Evolutionary conservation across 768 basidiomycete genomes (phyloP).

Genomic region (Leccinum subtestaceum): DNA sequence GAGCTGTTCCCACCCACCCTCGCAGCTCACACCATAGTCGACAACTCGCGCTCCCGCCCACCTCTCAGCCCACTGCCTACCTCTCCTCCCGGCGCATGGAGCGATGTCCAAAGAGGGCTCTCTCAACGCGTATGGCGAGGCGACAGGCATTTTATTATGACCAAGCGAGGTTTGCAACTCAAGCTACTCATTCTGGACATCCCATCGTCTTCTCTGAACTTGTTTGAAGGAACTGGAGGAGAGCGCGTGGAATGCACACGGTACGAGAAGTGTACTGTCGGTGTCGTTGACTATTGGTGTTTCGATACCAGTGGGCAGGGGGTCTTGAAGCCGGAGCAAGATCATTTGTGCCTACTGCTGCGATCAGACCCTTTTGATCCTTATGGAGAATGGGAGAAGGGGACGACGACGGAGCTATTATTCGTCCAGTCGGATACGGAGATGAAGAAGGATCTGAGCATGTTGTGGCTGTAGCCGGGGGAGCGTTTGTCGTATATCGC

Average conservation of each 20-base stretch:
- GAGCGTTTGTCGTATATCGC: too few species aligned
- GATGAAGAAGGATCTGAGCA: slow-evolving; percentile 12
- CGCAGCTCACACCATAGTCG: not conserved
- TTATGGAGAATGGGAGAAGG: slow-evolving; percentile 27
- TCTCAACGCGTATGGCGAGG: slow-evolving; percentile 21
- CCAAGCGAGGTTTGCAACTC: slow-evolving; percentile 32
- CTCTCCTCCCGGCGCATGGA: not conserved
- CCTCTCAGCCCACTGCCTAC: not conserved
- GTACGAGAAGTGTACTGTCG: slow-evolving; percentile 23
- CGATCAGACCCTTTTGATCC: slow-evolving; percentile 31
- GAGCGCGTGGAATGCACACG: slow-evolving; percentile 11
- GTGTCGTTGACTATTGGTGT: slow-evolving; percentile 33
- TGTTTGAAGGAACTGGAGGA: slow-evolving; percentile 18
- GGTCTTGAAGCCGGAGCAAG: slow-evolving; percentile 19
- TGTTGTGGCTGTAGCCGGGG: slow-evolving; percentile 24
- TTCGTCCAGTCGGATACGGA: slow-evolving; percentile 22
- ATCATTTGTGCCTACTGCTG: slow-evolving; percentile 30
- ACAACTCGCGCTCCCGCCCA: too few species aligned
- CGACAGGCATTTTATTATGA: slow-evolving; percentile 30
- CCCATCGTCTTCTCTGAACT: slow-evolving; percentile 13
- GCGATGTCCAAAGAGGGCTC: not conserved
- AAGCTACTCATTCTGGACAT: slow-evolving; percentile 24
- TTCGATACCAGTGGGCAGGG: slow-evolving; percentile 29
- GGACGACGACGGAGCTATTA: slow-evolving; percentile 25
- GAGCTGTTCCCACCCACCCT: not conserved